These are phyloP conservation scores for Amanita pallidorosea DNA, from an alignment of 768 basidiomycete species.

Conservation along the genomic window DNA sequence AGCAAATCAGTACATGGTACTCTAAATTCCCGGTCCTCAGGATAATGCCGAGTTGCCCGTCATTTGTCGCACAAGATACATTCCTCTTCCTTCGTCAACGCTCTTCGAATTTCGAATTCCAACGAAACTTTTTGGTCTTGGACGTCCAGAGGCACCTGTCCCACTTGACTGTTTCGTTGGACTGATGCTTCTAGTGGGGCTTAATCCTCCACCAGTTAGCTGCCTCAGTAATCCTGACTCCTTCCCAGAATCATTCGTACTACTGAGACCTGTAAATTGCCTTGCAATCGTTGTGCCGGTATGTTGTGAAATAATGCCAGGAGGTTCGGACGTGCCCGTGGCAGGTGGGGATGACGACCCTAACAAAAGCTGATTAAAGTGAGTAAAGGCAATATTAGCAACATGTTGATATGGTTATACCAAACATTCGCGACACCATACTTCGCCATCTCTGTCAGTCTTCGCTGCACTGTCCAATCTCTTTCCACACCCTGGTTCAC, in stretches of 20 bases:
- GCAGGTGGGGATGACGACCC: slow-evolving; percentile 12
- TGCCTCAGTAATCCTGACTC: slow-evolving; percentile 32
- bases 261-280: slow-evolving; percentile 59
- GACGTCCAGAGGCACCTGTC: slow-evolving; percentile 10
- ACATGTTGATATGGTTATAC: slow-evolving; percentile 30
- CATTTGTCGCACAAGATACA: slow-evolving; percentile 73
- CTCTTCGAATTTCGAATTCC: slow-evolving; percentile 56
- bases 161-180: slow-evolving; percentile 59
- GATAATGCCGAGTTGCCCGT: slow-evolving; percentile 38
- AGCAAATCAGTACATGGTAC: neutral
- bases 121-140: slow-evolving; percentile 71
- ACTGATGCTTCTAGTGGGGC: slow-evolving; percentile 62
- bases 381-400: neutral
- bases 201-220: slow-evolving; percentile 56
- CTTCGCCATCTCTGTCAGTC: slow-evolving; percentile 51
- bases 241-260: slow-evolving; percentile 23
- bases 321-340: slow-evolving; percentile 11
- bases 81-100: slow-evolving; percentile 57
- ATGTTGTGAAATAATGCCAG: slow-evolving; percentile 39
- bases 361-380: neutral
- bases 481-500: slow-evolving; percentile 73
- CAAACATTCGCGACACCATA: slow-evolving; percentile 81
- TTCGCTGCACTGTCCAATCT: slow-evolving; percentile 77
- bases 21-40: neutral
- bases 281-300: slow-evolving; percentile 68